phyloP scores from a whole-genome alignment of 805 yeast species.

The Saccharomyces paradoxus region DNA sequence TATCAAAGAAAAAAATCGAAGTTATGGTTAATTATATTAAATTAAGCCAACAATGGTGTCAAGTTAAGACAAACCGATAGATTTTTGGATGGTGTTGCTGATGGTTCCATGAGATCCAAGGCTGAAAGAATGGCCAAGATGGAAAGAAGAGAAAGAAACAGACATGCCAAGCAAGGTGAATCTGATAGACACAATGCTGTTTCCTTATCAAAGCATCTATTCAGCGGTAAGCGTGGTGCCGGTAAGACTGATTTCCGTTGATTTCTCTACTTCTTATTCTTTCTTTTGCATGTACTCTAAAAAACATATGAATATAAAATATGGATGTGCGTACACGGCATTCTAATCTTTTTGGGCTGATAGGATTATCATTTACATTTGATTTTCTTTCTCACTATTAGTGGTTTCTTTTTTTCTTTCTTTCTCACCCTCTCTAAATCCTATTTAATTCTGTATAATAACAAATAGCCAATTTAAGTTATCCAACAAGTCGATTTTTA shows the following conservation, averaged over 20 bases:
- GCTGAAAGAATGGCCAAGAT: slow-evolving; percentile 82
- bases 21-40: slow-evolving; percentile 3
- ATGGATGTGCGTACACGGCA: neutral
- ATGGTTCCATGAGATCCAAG: slow-evolving; percentile 70
- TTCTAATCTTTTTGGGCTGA: neutral
- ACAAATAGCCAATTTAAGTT: neutral
- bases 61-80: slow-evolving; percentile 61
- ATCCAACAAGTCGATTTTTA: neutral
- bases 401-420: neutral
- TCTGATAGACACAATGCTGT: slow-evolving; percentile 87
- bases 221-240: slow-evolving; percentile 92
- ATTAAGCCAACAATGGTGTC: slow-evolving; percentile 29
- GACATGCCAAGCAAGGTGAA: slow-evolving; percentile 89
- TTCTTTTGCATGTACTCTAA: neutral
- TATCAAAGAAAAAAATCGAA: neutral
- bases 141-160: slow-evolving; percentile 89
- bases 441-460: neutral
- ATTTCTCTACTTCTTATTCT: slow-evolving; percentile 1
- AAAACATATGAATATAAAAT: neutral
- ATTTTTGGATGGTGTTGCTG: slow-evolving; percentile 77
- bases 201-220: slow-evolving; percentile 85
- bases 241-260: slow-evolving; percentile 89
- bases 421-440: neutral
- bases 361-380: neutral
- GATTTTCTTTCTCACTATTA: neutral